A percentile compares a stretch with the other conserved stretches of the same genome.
Evolutionary conservation across 768 basidiomycete species (phyloP).

Genomic region (Coprinellus aureogranulatus): DNA sequence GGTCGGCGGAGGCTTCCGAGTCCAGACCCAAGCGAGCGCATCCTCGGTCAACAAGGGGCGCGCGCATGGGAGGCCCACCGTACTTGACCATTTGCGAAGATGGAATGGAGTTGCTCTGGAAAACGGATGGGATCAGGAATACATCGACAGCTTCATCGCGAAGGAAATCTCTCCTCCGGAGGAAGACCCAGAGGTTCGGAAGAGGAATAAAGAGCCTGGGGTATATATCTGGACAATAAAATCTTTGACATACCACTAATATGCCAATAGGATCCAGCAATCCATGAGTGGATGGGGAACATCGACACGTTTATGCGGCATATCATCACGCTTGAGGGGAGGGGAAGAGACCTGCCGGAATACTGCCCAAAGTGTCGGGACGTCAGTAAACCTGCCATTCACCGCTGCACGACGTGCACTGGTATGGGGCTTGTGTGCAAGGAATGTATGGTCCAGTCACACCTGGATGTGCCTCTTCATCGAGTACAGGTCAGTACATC

Average conservation of each 20-base stretch:
- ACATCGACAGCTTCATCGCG: neutral
- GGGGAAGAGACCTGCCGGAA: neutral
- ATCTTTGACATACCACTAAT: too few relatives aligned
- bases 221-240: too few relatives aligned
- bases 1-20: too few relatives aligned
- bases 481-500: neutral
- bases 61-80: too few relatives aligned
- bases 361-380: neutral
- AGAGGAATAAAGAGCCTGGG: neutral
- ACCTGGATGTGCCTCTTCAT: neutral
- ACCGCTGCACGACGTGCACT: neutral
- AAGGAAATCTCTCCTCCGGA: neutral
- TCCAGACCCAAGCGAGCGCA: too few relatives aligned
- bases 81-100: too few relatives aligned
- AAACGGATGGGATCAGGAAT: neutral
- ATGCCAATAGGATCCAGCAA: neutral
- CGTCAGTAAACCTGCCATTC: neutral
- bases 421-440: neutral
- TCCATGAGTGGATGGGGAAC: neutral
- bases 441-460: neutral
- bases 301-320: neutral
- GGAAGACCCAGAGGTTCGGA: neutral
- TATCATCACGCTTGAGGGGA: neutral
- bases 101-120: too few relatives aligned
- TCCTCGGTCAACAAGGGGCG: too few relatives aligned